Conservation (phyloP, 345 rosid species). For the Brassica cretica region DNA sequence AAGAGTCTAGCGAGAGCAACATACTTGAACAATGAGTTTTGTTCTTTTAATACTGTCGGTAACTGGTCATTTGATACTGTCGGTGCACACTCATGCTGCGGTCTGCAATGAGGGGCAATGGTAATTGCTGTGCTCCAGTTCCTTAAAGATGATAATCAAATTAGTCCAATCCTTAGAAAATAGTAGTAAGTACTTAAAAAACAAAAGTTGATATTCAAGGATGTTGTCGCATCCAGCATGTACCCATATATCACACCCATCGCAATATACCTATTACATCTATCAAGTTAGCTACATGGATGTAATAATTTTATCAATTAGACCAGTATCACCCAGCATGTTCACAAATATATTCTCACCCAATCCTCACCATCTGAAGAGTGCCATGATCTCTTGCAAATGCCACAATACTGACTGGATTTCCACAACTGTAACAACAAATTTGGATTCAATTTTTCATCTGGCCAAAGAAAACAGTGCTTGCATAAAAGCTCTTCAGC, state of each 20-base stretch:
- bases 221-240: conserved; percentile 93
- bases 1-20: conserved; percentile 31
- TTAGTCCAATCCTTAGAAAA: conserved; percentile 13
- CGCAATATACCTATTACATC: conserved; percentile 80
- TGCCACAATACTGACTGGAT: conserved; percentile 87
- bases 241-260: conserved; percentile 94
- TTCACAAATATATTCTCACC: conserved; percentile 55
- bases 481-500: conserved; percentile 64
- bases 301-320: not conserved
- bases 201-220: conserved; percentile 6
- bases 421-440: conserved; percentile 60
- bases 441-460: conserved; percentile 3
- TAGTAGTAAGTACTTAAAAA: not conserved
- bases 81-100: conserved; percentile 42
- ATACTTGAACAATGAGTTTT: conserved; percentile 55
- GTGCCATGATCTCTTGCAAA: conserved; percentile 94
- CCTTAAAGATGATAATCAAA: conserved; percentile 48
- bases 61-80: conserved; percentile 36
- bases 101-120: conserved; percentile 81
- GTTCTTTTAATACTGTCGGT: conserved; percentile 31
- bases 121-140: conserved; percentile 65
- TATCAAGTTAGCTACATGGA: conserved; percentile 33
- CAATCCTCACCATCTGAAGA: conserved; percentile 86
- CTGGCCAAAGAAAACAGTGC: conserved; percentile 47
- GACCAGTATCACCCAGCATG: conserved; percentile 10